Base-by-base conservation (phyloP, 1,284 basidiomycete genomes). In the Termitomyces sp. region DNA sequence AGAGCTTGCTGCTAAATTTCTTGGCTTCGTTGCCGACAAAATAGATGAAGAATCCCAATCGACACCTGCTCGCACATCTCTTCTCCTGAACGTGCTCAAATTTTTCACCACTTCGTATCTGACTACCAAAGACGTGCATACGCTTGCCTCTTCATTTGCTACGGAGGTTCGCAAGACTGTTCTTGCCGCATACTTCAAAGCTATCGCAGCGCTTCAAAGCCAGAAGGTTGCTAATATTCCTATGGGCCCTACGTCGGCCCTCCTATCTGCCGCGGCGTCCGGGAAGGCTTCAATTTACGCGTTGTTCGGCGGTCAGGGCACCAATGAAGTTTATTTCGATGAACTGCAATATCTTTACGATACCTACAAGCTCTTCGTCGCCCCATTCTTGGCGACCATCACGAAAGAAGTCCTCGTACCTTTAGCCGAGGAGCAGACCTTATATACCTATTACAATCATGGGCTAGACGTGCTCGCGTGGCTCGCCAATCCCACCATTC, bases 271-370 rank as follows among this genome's bases (percentile, higher is more conserved):
- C 28, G 86, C 86, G 45, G 72, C 77, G 54, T 73, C 81, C 24
- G 84, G 85, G 51, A 79, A 89, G 52, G 88, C 93, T 33, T 88
- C 90, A 57, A 76, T 97, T 61, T 98, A 91, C 74, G 96, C 92
- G 54, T 78, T 99, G 55, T 99, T 99, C 66, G 96, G 96, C 59
- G 97, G 97, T n/a, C 96, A 99, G 72, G 96, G 96, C 62, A 93
- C 90, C 62, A 98, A 98, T 71, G 96, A 99, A 73, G 90, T 96
- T 60, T 98, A 98, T 77, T 94, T 98, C 70, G 90, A 95, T 69
- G 96, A 98, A 76, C 83, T 99, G 19, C 91, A 97, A 74, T 77
- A 78, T 43, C 85, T 99, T 56, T 96, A 90, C 73, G 88, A 97
- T 73, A 88, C 86, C 57, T 98, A 98, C 80, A 84, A 80, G 61